Evolutionary conservation across 2,329 filamentous ascomycete genomes (phyloP).

Genomic region (Fusarium sp.): DNA sequence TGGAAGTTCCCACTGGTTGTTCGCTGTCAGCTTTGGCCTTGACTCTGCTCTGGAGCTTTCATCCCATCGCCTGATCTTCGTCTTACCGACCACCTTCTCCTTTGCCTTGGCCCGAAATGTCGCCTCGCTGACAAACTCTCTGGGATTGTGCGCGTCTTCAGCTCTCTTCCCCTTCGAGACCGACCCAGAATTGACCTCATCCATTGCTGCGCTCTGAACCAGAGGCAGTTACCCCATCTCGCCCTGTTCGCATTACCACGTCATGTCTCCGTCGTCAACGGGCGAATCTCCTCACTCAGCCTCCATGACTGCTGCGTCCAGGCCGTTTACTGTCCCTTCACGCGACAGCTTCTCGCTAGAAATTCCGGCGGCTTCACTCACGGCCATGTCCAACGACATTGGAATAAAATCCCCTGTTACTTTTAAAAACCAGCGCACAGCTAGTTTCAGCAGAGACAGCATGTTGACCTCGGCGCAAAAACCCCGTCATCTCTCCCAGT

Average conservation of each 20-base stretch:
- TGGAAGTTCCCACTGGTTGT: not conserved
- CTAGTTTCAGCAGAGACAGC: conserved; percentile 62
- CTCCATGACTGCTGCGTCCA: conserved; percentile 48
- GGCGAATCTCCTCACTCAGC: conserved; percentile 62
- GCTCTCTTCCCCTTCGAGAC: not conserved
- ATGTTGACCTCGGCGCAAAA: conserved; percentile 65
- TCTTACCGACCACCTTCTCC: conserved; percentile 18
- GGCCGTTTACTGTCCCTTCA: conserved; percentile 57
- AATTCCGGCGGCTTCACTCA: conserved; percentile 57
- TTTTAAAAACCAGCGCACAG: conserved; percentile 58
- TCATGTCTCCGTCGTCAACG: conserved; percentile 65
- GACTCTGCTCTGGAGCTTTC: conserved; percentile 15
- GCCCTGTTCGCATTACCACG: conserved; percentile 41
- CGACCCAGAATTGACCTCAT: not conserved
- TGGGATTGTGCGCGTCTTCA: conserved; percentile 13
- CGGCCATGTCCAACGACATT: conserved; percentile 53
- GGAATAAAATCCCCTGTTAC: conserved; percentile 63
- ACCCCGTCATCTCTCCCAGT: conserved; percentile 65
- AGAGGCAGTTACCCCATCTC: conserved; percentile 25
- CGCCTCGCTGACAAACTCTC: conserved; percentile 27
- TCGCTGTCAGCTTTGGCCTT: not conserved
- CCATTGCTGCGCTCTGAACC: conserved; percentile 1
- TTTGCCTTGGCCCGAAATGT: conserved; percentile 32
- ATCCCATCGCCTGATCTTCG: conserved; percentile 28
- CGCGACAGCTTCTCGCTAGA: conserved; percentile 62